Evolutionary conservation across 495 filamentous ascomycete genomes (phyloP).

Genomic region (Podospora conica): DNA sequence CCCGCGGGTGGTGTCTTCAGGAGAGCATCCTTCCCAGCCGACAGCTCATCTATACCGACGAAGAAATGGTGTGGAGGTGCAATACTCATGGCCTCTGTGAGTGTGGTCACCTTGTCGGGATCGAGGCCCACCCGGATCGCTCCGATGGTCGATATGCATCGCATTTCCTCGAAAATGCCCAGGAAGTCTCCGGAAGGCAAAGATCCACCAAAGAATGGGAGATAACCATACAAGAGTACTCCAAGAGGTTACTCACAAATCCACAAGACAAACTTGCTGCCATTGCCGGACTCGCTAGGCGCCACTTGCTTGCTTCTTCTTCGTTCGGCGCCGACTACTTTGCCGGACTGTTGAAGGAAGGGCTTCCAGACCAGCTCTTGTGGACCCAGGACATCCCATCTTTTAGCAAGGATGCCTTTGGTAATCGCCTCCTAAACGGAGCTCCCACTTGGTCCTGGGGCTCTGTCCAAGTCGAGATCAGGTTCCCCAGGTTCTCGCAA

Average conservation of each 20-base stretch:
- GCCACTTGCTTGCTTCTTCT: background rate
- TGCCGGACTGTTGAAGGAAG: background rate
- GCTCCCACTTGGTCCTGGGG: background rate
- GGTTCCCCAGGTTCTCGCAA: too few species aligned
- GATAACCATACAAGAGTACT: background rate
- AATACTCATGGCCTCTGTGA: constrained; percentile 14
- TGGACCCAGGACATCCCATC: background rate
- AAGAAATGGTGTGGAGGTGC: constrained; percentile 23
- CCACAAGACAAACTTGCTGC: background rate
- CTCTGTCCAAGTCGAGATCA: too few species aligned
- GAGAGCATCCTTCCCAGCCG: constrained; percentile 23
- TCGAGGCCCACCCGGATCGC: too few species aligned
- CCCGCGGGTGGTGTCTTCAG: constrained; percentile 24
- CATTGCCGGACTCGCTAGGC: background rate
- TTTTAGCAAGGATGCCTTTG: background rate
- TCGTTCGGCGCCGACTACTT: background rate
- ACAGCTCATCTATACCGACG: constrained; percentile 16
- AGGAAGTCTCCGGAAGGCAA: background rate
- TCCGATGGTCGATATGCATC: background rate
- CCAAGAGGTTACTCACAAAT: background rate
- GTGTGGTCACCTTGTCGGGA: constrained; percentile 16
- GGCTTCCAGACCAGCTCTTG: background rate
- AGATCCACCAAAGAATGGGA: background rate
- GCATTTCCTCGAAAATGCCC: background rate
- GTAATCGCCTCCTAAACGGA: background rate